Percentiles rank a stretch among this genome's conserved stretches.
These are phyloP conservation scores for Hypomyces perniciosus DNA, from an alignment of 2,329 filamentous ascomycete genomes.

Conservation along the genomic window DNA sequence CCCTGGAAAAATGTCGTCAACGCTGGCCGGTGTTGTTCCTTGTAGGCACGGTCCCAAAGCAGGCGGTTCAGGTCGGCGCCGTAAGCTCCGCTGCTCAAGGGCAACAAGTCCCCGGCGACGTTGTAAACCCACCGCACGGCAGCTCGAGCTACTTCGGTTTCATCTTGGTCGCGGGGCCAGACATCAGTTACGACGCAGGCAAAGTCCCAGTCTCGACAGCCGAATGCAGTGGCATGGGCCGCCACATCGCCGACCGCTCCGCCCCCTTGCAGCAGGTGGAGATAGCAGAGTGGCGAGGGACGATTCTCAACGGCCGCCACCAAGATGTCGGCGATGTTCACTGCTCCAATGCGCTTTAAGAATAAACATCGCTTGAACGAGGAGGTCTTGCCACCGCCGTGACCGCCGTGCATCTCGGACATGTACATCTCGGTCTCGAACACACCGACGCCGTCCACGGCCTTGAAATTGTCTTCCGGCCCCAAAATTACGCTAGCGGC, in stretches of 20 bases:
- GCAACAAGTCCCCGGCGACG: constrained; percentile 40
- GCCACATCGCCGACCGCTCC: constrained; percentile 42
- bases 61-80: constrained; percentile 47
- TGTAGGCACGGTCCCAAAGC: constrained; percentile 50
- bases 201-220: constrained; percentile 58
- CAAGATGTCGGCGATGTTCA: constrained; percentile 31
- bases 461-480: constrained; percentile 24
- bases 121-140: constrained; percentile 52
- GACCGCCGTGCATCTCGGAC: constrained; percentile 52
- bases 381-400: constrained; percentile 52
- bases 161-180: constrained; percentile 51
- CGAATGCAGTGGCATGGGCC: constrained; percentile 48
- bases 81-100: constrained; percentile 48
- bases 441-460: constrained; percentile 42
- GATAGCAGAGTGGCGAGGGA: constrained; percentile 51
- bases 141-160: constrained; percentile 30
- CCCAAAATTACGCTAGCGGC: constrained; percentile 25
- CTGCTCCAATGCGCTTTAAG: constrained; percentile 40
- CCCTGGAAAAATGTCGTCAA: constrained; percentile 47
- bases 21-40: constrained; percentile 51
- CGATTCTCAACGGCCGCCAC: constrained; percentile 39
- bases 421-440: constrained; percentile 59
- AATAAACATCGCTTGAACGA: constrained; percentile 61
- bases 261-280: constrained; percentile 57
- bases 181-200: constrained; percentile 59